Percentiles rank a stretch among this genome's conserved stretches.
phyloP scores from a whole-genome alignment of 2,329 filamentous ascomycete genomes.

The Cercospora brassicicola region DNA sequence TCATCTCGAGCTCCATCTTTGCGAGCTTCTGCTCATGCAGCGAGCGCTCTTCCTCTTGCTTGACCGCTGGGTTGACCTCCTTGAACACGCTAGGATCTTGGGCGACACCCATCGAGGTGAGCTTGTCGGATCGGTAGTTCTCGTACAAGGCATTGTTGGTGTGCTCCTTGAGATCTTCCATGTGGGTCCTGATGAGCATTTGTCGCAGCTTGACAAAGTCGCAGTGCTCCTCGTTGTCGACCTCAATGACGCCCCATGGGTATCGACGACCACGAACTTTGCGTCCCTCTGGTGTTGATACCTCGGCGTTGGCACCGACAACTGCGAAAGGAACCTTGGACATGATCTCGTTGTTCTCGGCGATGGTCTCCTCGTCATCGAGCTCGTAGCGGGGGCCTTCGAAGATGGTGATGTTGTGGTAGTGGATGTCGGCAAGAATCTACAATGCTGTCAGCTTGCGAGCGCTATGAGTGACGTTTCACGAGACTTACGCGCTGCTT shows the following conservation, averaged over 20 bases:
- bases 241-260: conserved; percentile 97
- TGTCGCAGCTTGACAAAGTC: conserved; percentile 99
- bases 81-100: conserved; percentile 99
- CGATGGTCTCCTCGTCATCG: conserved; percentile 98
- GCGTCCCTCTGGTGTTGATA: conserved; percentile 85
- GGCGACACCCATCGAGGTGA: conserved; percentile 95
- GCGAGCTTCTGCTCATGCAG: conserved; percentile 99
- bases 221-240: conserved; percentile 99
- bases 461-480: background rate
- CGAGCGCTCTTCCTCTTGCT: conserved; percentile 98
- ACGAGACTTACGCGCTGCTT: conserved; percentile 80
- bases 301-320: conserved; percentile 93
- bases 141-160: conserved; percentile 99
- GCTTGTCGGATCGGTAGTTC: conserved; percentile 99
- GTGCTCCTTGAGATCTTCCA: conserved; percentile 99
- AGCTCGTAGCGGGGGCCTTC: conserved; percentile 98
- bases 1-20: conserved; percentile 99
- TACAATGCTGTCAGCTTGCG: conserved; percentile 45
- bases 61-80: conserved; percentile 99
- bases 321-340: conserved; percentile 99
- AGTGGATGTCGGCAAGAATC: conserved; percentile 95
- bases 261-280: conserved; percentile 95
- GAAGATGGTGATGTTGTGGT: conserved; percentile 98
- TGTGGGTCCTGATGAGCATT: conserved; percentile 99
- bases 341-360: conserved; percentile 99